Evolutionary conservation across 2,329 filamentous ascomycete species (phyloP), one percentile per base, ranked within the genome.

Genomic region (Diaporthe sp.): DNA sequence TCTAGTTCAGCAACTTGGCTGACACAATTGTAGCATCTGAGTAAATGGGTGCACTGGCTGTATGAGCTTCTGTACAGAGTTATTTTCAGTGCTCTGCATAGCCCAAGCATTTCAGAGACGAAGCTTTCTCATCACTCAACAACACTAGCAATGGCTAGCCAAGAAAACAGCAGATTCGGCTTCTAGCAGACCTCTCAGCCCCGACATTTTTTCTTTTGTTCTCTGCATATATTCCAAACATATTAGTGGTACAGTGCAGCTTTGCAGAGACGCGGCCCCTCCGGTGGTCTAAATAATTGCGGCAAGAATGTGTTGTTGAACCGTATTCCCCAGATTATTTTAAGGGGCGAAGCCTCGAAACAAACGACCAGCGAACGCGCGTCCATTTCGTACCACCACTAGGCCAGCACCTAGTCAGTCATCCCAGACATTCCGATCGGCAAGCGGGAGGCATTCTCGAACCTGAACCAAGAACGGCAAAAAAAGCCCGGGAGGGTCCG

Each of bases 311-410:
- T 7, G 17, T 19, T 32, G 17, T 32, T n/a, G 27, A 65, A 35
- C 42, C 19, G 47, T 32, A 35, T 17, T 35, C 59, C 8, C 42
- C 42, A 25, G 59, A 32, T 65, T 12, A 47, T 35, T 32, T 35
- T n/a, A 35, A 65, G 59, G 59, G 59, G 59, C 39, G 25, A 30
- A 47, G 59, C 9, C n/a, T 47, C 17, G 59, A 65, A 65, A 65
- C 42, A 47, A 32, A n/a, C 25, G 59, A 47, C 59, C 59, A 65
- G 59, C 47, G 59, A 47, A 47, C 59, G 59, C 59, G 59, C 59
- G 59, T 65, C 39, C 39, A 47, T 47, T 65, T 65, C 59, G 59
- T 47, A 44, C 7, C 15, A 63, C 59, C 3, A 32, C 13, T 39
- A 6, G 59, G 39, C 25, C 25, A 30, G 25, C 37, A 30, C 39